Evolutionary conservation across 140 eudicot genomes (phyloP).

Genomic region (Oenanthe javanica): DNA sequence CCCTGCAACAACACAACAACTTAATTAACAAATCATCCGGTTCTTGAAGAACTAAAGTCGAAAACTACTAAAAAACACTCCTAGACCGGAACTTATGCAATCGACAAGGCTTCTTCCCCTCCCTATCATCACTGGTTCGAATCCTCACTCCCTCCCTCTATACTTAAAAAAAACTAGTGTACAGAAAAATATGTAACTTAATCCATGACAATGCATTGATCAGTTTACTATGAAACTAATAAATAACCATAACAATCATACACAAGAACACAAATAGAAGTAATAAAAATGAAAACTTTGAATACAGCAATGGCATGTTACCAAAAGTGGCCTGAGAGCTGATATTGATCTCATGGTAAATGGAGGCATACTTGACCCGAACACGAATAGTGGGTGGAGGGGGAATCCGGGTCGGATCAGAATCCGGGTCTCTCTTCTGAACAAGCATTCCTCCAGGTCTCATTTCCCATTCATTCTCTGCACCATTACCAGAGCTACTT

Average conservation of each 20-base stretch:
- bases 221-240: not conserved
- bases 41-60: not conserved
- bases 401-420: constrained; percentile 31
- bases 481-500: constrained; percentile 9
- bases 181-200: not conserved
- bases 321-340: constrained; percentile 47
- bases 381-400: constrained; percentile 72
- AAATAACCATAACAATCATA: not conserved
- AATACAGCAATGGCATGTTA: not conserved
- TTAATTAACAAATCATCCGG: not conserved
- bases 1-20: constrained; percentile 26
- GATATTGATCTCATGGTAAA: constrained; percentile 59
- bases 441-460: constrained; percentile 95
- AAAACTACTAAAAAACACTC: not conserved
- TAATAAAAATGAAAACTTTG: not conserved
- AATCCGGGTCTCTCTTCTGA: constrained; percentile 63
- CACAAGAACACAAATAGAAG: not conserved
- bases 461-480: constrained; percentile 55
- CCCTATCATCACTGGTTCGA: not conserved
- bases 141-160: not conserved
- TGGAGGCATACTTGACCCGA: constrained; percentile 69
- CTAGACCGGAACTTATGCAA: not conserved
- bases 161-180: not conserved
- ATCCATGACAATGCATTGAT: not conserved
- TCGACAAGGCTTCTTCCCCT: not conserved